Conservation (phyloP, 805 yeast genomes). For the Lipomyces chichibuensis region DNA sequence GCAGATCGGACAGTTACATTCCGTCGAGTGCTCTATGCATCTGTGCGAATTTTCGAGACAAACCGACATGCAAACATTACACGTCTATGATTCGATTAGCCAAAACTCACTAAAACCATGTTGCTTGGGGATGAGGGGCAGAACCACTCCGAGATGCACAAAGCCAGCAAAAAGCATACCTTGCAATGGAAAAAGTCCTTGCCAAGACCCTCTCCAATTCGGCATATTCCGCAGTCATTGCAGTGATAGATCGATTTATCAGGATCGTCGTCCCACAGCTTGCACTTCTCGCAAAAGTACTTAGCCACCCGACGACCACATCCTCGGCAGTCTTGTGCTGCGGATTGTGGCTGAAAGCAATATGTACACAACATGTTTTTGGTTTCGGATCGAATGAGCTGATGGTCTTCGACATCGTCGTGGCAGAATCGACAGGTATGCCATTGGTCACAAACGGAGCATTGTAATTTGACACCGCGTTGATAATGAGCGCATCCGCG, state of each 20-base stretch:
- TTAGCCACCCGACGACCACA: slow-evolving; percentile 71
- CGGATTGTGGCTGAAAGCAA: slow-evolving; percentile 75
- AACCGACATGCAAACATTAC: slow-evolving; percentile 85
- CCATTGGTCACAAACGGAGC: slow-evolving; percentile 75
- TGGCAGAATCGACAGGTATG: slow-evolving; percentile 85
- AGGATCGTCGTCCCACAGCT: slow-evolving; percentile 76
- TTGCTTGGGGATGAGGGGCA: not conserved
- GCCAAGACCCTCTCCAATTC: slow-evolving; percentile 84
- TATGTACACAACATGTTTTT: slow-evolving; percentile 77
- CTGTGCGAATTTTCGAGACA: slow-evolving; percentile 75
- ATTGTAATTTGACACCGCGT: slow-evolving; percentile 80
- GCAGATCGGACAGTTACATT: slow-evolving; percentile 90
- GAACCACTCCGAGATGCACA: not conserved
- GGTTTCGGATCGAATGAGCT: slow-evolving; percentile 61
- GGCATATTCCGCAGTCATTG: slow-evolving; percentile 88
- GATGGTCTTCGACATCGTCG: slow-evolving; percentile 56
- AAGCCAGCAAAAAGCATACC: slow-evolving; percentile 6
- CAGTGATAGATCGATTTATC: slow-evolving; percentile 87
- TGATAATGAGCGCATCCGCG: slow-evolving; percentile 85
- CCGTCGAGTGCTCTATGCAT: slow-evolving; percentile 85
- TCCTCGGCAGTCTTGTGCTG: slow-evolving; percentile 65
- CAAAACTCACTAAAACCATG: not conserved
- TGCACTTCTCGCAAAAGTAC: slow-evolving; percentile 78
- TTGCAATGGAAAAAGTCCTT: slow-evolving; percentile 91
- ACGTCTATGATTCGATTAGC: slow-evolving; percentile 47